phyloP scores from a whole-genome alignment of 257 asterid genomes.

The Striga asiatica region DNA sequence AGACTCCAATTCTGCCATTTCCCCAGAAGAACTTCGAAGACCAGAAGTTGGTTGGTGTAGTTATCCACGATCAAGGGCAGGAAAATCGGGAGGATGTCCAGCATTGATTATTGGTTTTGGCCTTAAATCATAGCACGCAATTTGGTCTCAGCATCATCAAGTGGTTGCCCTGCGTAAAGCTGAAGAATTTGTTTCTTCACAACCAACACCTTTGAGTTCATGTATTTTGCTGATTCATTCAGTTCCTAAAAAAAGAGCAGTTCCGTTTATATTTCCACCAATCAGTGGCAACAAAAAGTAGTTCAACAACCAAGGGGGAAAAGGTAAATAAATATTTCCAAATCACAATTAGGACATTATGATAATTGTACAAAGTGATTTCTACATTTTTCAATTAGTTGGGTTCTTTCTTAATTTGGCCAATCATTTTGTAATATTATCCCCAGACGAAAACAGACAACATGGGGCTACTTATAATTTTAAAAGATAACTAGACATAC shows the following conservation, averaged over 20 bases:
- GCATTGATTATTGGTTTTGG: no score
- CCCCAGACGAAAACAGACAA: no score
- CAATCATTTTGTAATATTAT: no score
- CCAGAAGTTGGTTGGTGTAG: no score
- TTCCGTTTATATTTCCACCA: slow-evolving; percentile 5
- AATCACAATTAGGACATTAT: neutral
- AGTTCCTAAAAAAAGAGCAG: slow-evolving; percentile 52
- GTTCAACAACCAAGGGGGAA: neutral
- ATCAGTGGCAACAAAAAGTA: neutral
- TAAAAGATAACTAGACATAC: no score
- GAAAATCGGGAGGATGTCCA: no score
- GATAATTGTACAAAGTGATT: no score
- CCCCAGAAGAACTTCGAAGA: no score
- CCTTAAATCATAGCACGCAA: slow-evolving; percentile 34
- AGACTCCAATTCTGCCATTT: no score
- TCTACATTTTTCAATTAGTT: no score
- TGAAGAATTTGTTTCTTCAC: slow-evolving; percentile 74
- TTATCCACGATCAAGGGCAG: no score
- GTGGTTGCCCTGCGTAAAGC: slow-evolving; percentile 87
- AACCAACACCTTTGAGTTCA: slow-evolving; percentile 36
- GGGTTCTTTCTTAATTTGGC: no score
- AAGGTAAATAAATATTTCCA: neutral
- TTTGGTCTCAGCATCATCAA: slow-evolving; percentile 66
- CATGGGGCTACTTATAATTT: neutral
- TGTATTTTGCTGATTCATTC: slow-evolving; percentile 30